Percentiles rank a stretch among this genome's conserved stretches.
Conservation (phyloP, 495 filamentous ascomycete genomes). For the Haplographium delicatum region DNA sequence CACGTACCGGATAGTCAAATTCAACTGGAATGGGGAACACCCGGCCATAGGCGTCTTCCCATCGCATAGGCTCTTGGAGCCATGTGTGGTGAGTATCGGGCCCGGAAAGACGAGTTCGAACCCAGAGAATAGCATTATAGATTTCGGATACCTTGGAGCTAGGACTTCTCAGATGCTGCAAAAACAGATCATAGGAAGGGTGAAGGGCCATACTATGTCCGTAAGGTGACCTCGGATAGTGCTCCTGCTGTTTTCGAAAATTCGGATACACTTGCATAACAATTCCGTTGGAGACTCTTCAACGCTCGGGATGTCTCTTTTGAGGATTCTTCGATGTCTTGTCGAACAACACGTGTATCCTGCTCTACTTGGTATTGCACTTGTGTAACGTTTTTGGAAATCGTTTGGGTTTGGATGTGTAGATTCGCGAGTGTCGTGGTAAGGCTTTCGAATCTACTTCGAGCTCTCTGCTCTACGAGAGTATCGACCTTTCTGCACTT, state of each 20-base stretch:
- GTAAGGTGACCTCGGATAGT: conserved; percentile 2
- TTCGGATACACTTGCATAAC: background rate
- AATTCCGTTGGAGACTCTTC: background rate
- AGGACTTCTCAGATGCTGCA: too few species aligned
- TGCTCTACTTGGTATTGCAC: background rate
- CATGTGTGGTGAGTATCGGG: conserved; percentile 4
- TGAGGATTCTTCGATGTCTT: background rate
- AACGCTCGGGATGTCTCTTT: background rate
- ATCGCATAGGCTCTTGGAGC: conserved; percentile 9
- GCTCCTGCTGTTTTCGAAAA: background rate
- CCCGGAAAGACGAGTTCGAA: background rate
- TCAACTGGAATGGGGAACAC: conserved; percentile 4
- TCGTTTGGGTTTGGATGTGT: background rate
- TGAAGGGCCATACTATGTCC: background rate
- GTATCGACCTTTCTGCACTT: background rate
- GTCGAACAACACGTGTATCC: background rate
- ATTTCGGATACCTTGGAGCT: conserved; percentile 1
- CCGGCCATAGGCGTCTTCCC: conserved; percentile 5
- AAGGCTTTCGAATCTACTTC: background rate
- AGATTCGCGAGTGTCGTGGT: background rate
- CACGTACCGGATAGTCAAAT: conserved; percentile 1
- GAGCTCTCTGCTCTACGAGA: conserved; percentile 1
- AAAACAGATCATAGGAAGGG: too few species aligned
- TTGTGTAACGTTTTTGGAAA: background rate
- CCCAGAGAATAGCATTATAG: background rate